Evolutionary conservation across 352 stramenopile genomes (phyloP), one percentile per base, ranked within the genome.

Genomic region (Globisporangium megalacanthum): DNA sequence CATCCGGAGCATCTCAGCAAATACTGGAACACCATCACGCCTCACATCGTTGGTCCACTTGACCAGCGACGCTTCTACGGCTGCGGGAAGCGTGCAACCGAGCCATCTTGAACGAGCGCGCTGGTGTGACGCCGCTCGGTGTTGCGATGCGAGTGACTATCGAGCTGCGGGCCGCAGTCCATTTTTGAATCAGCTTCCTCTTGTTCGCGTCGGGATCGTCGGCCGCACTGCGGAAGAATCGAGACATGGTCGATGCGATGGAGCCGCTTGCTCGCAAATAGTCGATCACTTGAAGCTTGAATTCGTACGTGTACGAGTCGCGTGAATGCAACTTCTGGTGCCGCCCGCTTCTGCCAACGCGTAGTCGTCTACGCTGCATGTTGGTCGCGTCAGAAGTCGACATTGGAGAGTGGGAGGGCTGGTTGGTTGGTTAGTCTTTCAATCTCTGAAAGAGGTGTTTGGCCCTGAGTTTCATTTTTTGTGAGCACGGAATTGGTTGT

Each of bases 171-270:
- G 41, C 10, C 7, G n/a, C 42, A 0, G 7, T 3, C 25, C 56
- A 61, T 31, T 61, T 61, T 39, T 56, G 39, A 8, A 61, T 54
- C 36, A 61, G 56, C 39, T 61, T 56, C 22, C 39, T 19, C 4
- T 41, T 14, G n/a, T 33, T 45, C 6, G 50, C 19, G 50, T 31
- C 20, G 15, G 51, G 36, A 5, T 20, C 29, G 36, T 48, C 51
- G 0, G n/a, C 25, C 1, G 19, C 4, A 4, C 7, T 14, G 8
- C 22, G 5, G 19, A 51, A 51, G 10, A 36, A 51, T 4, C 11
- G 41, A 13, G 41, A 14, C 8, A 46, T n/a, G 1, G 41, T 46
- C 5, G 41, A 14, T 15, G 14, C 14, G 7, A 46, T 46, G 1
- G 10, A 46, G 5, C 14, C 41, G n/a, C n/a, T 46, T 14, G 7